Base-by-base conservation (phyloP, 2,329 filamentous ascomycete genomes). In the Claviceps sp. region DNA sequence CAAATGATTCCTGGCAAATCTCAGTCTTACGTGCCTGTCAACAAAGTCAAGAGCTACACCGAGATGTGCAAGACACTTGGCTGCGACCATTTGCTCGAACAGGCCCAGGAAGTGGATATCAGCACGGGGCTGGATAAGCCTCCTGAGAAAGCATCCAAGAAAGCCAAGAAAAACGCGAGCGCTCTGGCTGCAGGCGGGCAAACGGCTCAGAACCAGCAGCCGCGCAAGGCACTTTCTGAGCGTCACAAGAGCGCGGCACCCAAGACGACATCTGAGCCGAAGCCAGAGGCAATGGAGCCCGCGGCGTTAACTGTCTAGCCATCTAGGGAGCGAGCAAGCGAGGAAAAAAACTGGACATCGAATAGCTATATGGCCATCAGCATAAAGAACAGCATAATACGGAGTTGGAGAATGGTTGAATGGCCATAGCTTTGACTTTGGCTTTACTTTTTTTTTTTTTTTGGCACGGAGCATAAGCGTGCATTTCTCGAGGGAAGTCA, bases 1-100 rank as follows among this genome's bases (percentile, higher is more conserved):
- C 88, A 95, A 65, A 78, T 96, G 67, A 80, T 97, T 23, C 88
- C 89, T 0, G 88, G 90, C 16, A 94, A 89, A 65, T 73, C 80
- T 47, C 72, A 77, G 40, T 72, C 72, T 1, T 86, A 85, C 63
- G 74, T 76, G 53, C 66, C 72, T 3, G 74, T 93, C 58, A 80
- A 79, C 55, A 67, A 71, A 46, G 77, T 78, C 54, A 89, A 84
- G 68, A 85, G 78, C 58, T 95, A 96, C 62, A 70, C 69, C 8
- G 81, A 86, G 50, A 66, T 83, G 2, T 85, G 88, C 61, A 73
- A 80, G 52, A 69, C 76, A 1, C 67, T 97, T 34, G 79, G 75
- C 0, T 74, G 87, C 38, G 74, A 81, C 2, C 75, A 83, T 52
- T 66, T 94, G 45, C 60, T 80, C 20, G 76, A 80, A 36, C 68